Base-by-base conservation (phyloP, 2,329 filamentous ascomycete species). In the Clonostachys sp. region DNA sequence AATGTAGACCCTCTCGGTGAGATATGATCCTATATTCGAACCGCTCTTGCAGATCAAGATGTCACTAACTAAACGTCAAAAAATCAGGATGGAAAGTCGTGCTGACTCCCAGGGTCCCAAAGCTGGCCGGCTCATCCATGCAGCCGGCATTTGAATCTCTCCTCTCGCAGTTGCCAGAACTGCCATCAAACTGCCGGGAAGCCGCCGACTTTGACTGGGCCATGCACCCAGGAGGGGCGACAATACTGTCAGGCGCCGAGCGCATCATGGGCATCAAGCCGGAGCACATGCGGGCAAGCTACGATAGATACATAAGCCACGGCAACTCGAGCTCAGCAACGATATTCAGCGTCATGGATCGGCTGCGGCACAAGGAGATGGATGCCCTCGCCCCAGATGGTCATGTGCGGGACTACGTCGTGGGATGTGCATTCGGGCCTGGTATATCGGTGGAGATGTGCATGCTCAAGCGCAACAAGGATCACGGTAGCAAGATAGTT, bases 271-370 rank as follows among this genome's bases (percentile, higher is more conserved):
- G 65, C 6, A 74, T 88, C 42, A 72, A 71, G 0, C 66, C 81
- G 0, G 78, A 85, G 55, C 83, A 87, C 53, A 81, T 88, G 68
- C 74, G 83, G 43, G 83, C 84, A n/a, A 84, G 81, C 49, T 86
- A 85, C 57, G 79, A 86, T 51, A 79, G 81, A 16, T 89, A 89
- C 55, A 80, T 81, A 44, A 78, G 78, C 45, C 80, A 81, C 55
- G 85, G 86, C 2, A 89, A 89, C 63, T 82, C 78, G 36, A 84
- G 81, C 50, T 87, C 83, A 2, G 81, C 85, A 9, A 87, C 84
- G 4, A 81, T 88, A 12, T 80, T 87, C 54, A 81, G 80, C 51
- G 84, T 89, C 1, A 66, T 89, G 61, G 73, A 87, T 53, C 71
- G 76, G 12, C 55, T 88, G 54, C 70, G 84, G 6, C 60, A 67